Base-by-base conservation (phyloP, 202 grass and related monocot species). In the Eragrostis tef region DNA sequence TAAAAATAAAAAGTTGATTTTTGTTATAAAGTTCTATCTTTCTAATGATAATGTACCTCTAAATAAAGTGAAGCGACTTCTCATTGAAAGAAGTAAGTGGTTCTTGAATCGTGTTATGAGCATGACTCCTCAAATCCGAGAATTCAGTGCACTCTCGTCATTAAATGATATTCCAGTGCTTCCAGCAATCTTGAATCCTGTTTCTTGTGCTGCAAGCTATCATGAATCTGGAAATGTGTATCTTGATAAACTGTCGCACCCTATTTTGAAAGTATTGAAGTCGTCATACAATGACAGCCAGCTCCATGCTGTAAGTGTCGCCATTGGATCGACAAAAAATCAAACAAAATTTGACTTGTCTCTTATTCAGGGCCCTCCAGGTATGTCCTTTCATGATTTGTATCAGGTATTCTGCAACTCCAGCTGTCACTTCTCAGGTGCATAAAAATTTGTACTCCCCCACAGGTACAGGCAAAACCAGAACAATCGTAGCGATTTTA, bases 351-450 rank as follows among this genome's bases (percentile, higher is more conserved):
- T 89, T 82, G 92, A 97, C 42, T 76, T 97, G 36, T 94, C 94
- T 62, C 88, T 98, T 88, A 94, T 98, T 75, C 94, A 98, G 81
- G 94, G 94, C 41, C 94, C 94, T 91, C 94, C 94, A 89, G 94
- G 92, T 98, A 83, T 86, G 75, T 75, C 22, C 43, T 84, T 89
- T 39, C 16, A 74, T 29, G 14, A 74, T 76, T 6, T 67, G 50
- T 58, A 41, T 75, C 25, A 11, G 71, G 58, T 71, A 25, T 22
- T 77, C 50, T 69, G 22, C 59, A 79, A 65, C 36, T 73, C 17
- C 14, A 78, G 44, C 19, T 17, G 52, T 20, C 78, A 57, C 22
- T 25, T 80, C 50, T 59, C 7, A 71, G 11, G 49, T 64, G 24
- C 2, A 16, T 54, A 43, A 78, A 12, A 29, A 16, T 76, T 54